Evolutionary conservation across 2,329 filamentous ascomycete genomes (phyloP).

Genomic region (Talaromyces sp.): DNA sequence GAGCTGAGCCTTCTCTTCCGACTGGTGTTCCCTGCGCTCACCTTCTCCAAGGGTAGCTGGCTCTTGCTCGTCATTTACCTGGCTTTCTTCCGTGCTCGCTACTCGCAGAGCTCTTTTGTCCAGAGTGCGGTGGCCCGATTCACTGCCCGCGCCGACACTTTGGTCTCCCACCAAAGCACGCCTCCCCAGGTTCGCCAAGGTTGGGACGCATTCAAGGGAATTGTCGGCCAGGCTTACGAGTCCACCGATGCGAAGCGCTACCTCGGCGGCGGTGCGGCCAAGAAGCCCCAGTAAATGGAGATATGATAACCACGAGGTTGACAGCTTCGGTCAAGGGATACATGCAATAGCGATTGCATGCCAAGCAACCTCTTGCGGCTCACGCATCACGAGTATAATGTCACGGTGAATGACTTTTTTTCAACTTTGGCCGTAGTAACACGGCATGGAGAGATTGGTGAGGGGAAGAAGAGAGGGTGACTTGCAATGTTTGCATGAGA

Average conservation of each 20-base stretch:
- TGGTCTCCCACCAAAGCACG: constrained; percentile 79
- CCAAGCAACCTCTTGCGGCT: not conserved
- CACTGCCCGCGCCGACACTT: constrained; percentile 70
- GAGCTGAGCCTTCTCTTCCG: constrained; percentile 87
- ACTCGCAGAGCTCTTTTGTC: constrained; percentile 87
- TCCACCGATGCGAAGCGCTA: constrained; percentile 75
- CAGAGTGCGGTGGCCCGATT: constrained; percentile 72
- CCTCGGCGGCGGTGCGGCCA: constrained; percentile 39
- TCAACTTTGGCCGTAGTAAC: not conserved
- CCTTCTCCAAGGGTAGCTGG: constrained; percentile 90
- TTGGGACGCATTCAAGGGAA: constrained; percentile 75
- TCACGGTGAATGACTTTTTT: constrained; percentile 7
- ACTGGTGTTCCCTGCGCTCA: constrained; percentile 70
- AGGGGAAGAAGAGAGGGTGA: not conserved
- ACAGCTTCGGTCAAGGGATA: not conserved
- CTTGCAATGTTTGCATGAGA: not conserved
- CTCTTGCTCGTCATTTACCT: constrained; percentile 82
- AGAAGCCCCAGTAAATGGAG: constrained; percentile 44
- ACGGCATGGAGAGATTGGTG: not conserved
- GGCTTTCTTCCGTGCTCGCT: constrained; percentile 84
- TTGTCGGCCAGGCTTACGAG: constrained; percentile 68
- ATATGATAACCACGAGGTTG: not conserved
- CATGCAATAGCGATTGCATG: not conserved
- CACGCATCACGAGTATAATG: constrained; percentile 10
- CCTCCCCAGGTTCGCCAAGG: constrained; percentile 72